Evolutionary conservation across 306 rosid genomes (phyloP), one percentile per base, ranked within the genome.

Genomic region (Mimosa pudica): DNA sequence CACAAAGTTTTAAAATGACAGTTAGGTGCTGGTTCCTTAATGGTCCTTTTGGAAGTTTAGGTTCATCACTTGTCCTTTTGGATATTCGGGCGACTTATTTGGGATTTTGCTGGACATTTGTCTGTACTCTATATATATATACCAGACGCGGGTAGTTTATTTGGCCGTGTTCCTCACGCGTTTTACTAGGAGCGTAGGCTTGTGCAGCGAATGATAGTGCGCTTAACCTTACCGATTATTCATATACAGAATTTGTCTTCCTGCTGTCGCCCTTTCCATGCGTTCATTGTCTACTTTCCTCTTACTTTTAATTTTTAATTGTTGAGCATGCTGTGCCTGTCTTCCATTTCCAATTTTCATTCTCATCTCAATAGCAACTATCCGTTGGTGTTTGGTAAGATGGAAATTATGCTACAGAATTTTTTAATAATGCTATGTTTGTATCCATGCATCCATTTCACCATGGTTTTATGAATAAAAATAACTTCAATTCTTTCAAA

Each of bases 181-280:
- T 70, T 44, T 70, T 46, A 20, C 7, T 60, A 10, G 35, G 52
- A 44, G 73, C 73, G 73, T 68, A 44, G 73, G 1, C 48, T 42
- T 70, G 14, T 2, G 18, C 36, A 18, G 35, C 0, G 30, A 68
- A 68, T 18, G n/a, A 68, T 68, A 18, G 54, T 68, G 54, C 54
- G 73, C 49, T 44, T 68, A 68, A 18, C 33, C 54, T 18, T 44
- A 20, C 57, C 11, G 38, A 20, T 35, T 66, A 8, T 54, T 18
- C 57, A 2, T 33, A 11, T 7, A 18, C 74, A 70, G 74, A 10
- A 70, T 70, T 35, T 20, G 57, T 69, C 55, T 32, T 68, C 73
- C 73, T 24, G 17, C 73, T 36, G 70, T 32, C 71, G 71, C 71
- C 71, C 71, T 66, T 66, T 66, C 48, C 71, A 18, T 67, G 72